Evolutionary conservation across 2,329 filamentous ascomycete genomes (phyloP), one percentile per base, ranked within the genome.

Genomic region (Didymella glomerata): DNA sequence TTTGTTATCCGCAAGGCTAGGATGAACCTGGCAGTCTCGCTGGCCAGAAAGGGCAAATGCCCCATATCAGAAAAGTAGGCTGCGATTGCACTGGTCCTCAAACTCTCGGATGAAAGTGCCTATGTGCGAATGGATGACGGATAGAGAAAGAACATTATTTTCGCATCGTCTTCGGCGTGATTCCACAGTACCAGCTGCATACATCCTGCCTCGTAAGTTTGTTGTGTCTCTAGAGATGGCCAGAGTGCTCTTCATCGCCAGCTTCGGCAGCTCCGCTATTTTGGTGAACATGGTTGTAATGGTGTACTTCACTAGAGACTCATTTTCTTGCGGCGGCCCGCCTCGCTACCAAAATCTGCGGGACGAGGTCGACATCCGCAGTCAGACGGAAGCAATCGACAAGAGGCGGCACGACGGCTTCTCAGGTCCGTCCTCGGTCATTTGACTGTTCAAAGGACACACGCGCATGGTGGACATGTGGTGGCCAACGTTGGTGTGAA

Each of bases 311-410:
- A 47, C 51, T 40, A 20, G n/a, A 13, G 28, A 18, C 18, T 54
- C 18, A 2, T 32, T 48, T 24, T 25, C 44, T 30, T 24, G 51
- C 44, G 36, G 40, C 44, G 44, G 51, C 51, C 51, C 51, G 51
- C 36, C 44, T 54, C 51, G 44, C 42, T 48, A 48, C 34, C 44
- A 42, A 46, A 2, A 1, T 16, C 22, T 14, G 38, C n/a, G 38
- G 38, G 18, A 38, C 30, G 22, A 34, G 25, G n/a, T 18, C 46
- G 30, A 14, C 16, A 18, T 32, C 38, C 7, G n/a, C 50, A 32
- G 16, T 40, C 25, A 48, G 16, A 25, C 20, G 7, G 20, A n/a
- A 24, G 16, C 14, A 24, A 24, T 25, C 13, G 10, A 32, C n/a
- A 45, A 28, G 1, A 32, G 24, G 32, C 41, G 32, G 32, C 28